Evolutionary conservation across 2,329 filamentous ascomycete species (phyloP), one percentile per base, ranked within the genome.

Genomic region (Kalmusia sp.): DNA sequence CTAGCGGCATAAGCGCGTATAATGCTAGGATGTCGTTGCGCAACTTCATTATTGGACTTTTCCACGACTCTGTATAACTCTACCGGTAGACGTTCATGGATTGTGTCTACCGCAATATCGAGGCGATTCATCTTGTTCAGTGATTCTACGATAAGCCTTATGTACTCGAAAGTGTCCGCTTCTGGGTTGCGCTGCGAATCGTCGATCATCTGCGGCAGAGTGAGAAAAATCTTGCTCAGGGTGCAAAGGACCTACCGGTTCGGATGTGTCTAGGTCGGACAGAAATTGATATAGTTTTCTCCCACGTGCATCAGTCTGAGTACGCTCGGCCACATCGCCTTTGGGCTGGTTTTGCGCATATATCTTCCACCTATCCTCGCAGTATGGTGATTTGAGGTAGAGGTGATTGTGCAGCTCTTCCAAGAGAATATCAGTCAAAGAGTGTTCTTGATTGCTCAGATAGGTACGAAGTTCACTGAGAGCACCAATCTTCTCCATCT

Each of bases 301-400:
- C 31, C 85, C 83, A 70, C 82, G 81, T 6, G 65, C 62, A 45
- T 72, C 71, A 6, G 69, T 58, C 35, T 69, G 63, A 3, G 70
- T 59, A 3, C 70, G 66, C 43, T 74, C 68, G 1, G 70, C 65
- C 21, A 68, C 46, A 14, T 68, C 70, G 8, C 69, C 64, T 37
- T 76, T 77, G 41, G 84, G 81, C 59, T 90, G 87, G 31, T 83
- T 84, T 63, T 88, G 89, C 31, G 88, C 83, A 54, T 96, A 85
- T 53, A 84, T 85, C 74, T 96, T 96, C 95, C 95, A 99, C 62
- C 95, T 84, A 71, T 96, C 92, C 70, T 96, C 92, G 70, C 93
- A 98, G 71, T 99, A 99, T 0, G 93, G 95, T 3, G 93, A 98
- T 72, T 98, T 98, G 33, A 99, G 85, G 70, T 99, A 99, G 3